These are phyloP conservation scores for Marchantia polymorpha DNA, from an alignment of 225 moss, liverwort and hornwort genomes.

Conservation along the genomic window DNA sequence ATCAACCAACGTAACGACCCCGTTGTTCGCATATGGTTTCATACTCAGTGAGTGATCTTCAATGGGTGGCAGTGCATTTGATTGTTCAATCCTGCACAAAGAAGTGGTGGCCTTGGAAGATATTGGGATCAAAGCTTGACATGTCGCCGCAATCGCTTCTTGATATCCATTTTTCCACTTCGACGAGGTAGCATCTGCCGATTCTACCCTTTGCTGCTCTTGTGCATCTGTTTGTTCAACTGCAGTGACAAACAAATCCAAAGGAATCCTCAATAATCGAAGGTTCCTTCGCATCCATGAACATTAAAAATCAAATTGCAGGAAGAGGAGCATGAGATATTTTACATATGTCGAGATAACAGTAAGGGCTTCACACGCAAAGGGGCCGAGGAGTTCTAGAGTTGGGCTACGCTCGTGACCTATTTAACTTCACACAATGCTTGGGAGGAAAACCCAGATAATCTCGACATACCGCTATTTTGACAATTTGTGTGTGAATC, in stretches of 20 bases:
- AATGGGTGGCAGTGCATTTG: slow-evolving; percentile 17
- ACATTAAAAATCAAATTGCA: no score
- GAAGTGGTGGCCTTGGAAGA: slow-evolving; percentile 21
- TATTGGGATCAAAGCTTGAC: slow-evolving; percentile 16
- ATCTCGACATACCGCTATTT: slow-evolving; percentile 21
- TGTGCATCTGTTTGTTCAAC: slow-evolving; percentile 23
- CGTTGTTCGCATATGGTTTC: slow-evolving; percentile 29
- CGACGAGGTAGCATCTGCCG: slow-evolving; percentile 11
- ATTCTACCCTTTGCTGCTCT: slow-evolving; percentile 24
- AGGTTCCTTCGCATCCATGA: no score
- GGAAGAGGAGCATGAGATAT: no score
- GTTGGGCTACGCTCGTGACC: no score
- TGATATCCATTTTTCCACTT: slow-evolving; percentile 33
- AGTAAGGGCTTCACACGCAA: no score
- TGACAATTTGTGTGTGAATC: slow-evolving; percentile 26
- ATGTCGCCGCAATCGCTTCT: slow-evolving; percentile 25
- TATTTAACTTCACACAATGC: no score
- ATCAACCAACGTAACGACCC: slow-evolving; percentile 37
- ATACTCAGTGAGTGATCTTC: slow-evolving; percentile 32
- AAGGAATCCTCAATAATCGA: no score
- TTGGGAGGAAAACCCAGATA: no score
- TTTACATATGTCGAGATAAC: no score
- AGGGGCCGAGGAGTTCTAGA: no score
- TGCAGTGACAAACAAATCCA: slow-evolving; percentile 8
- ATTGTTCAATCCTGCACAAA: slow-evolving; percentile 33